phyloP scores from a whole-genome alignment of 1,284 basidiomycete species.

The Pholiota adiposa region DNA sequence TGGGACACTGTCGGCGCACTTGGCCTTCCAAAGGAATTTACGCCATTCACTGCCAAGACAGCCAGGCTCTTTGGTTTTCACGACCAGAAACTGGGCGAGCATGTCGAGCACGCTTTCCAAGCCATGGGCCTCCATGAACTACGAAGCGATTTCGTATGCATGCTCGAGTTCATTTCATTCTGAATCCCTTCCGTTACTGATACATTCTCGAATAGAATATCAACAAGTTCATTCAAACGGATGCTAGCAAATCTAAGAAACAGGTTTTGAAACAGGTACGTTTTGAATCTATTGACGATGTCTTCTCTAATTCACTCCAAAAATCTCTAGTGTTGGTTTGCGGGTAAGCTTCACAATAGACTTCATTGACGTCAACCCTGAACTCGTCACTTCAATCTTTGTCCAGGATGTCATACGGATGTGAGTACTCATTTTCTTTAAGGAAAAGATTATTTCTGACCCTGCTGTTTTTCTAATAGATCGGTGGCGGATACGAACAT shows the following conservation, averaged over 20 bases:
- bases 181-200: not conserved
- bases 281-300: not conserved
- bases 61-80: slow-evolving; percentile 64
- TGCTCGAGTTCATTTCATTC: not conserved
- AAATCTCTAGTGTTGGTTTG: slow-evolving; percentile 64
- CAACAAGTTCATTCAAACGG: slow-evolving; percentile 64
- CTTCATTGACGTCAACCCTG: not conserved
- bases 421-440: slow-evolving; percentile 35
- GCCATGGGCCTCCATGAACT: slow-evolving; percentile 70
- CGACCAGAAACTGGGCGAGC: slow-evolving; percentile 60
- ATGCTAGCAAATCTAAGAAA: slow-evolving; percentile 50
- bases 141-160: slow-evolving; percentile 65
- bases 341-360: slow-evolving; percentile 47
- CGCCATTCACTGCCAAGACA: slow-evolving; percentile 42
- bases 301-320: not conserved
- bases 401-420: slow-evolving; percentile 59
- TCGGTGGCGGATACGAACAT: slow-evolving; percentile 68
- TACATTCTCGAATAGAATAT: slow-evolving; percentile 46
- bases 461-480: slow-evolving; percentile 36
- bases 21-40: slow-evolving; percentile 68
- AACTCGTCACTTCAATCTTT: not conserved
- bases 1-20: slow-evolving; percentile 76
- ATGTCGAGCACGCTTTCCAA: slow-evolving; percentile 67
- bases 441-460: not conserved
- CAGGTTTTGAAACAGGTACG: slow-evolving; percentile 65